These are phyloP conservation scores for Ambrosia trifida DNA, from an alignment of 129 eudicot species.

Conservation along the genomic window DNA sequence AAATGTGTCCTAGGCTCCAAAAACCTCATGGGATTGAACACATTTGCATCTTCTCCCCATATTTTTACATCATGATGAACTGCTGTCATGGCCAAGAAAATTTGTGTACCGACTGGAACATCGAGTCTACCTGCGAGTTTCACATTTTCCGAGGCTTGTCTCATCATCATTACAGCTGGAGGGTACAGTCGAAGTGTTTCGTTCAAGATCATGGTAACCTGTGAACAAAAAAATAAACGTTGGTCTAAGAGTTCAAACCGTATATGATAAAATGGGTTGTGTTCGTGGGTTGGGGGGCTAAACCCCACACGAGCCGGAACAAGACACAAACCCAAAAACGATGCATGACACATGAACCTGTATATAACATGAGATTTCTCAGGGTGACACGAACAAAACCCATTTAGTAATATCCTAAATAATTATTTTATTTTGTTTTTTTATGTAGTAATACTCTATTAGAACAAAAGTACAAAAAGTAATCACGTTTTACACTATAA, in stretches of 20 bases:
- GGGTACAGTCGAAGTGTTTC: constrained; percentile 55
- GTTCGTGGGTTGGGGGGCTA: neutral
- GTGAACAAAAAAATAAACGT: neutral
- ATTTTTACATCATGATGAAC: constrained; percentile 42
- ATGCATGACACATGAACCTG: neutral
- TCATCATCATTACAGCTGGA: constrained; percentile 32
- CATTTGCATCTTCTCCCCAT: constrained; percentile 51
- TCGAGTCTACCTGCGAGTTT: constrained; percentile 30
- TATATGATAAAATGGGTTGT: neutral
- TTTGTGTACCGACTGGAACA: constrained; percentile 33
- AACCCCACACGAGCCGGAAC: neutral
- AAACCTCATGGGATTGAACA: constrained; percentile 53
- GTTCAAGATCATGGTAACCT: constrained; percentile 44
- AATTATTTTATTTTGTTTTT: neutral
- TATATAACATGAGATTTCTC: neutral
- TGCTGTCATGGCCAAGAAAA: constrained; percentile 33
- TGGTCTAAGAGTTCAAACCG: neutral
- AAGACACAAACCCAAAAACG: too few relatives aligned
- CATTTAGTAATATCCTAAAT: neutral
- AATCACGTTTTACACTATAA: neutral
- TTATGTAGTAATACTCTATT: neutral
- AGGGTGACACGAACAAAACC: neutral
- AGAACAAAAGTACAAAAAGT: neutral
- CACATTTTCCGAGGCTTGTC: constrained; percentile 29
- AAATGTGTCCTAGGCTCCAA: constrained; percentile 42